Evolutionary conservation across 1,139 yeast species (phyloP), one percentile per base, ranked within the genome.

Genomic region (Saccharomycopsis crataegensis): DNA sequence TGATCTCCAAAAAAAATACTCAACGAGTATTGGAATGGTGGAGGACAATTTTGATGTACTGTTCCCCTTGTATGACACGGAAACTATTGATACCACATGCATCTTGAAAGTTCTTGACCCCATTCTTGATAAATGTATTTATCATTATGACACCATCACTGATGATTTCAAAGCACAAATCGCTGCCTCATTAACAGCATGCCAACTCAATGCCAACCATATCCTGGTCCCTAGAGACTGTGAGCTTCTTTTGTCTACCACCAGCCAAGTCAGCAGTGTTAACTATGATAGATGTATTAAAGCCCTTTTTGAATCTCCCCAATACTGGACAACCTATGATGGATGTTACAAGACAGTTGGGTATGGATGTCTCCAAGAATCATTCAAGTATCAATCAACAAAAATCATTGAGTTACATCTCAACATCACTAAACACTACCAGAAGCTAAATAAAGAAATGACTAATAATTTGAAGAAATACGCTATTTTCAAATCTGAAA

Each of bases 291-390:
- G 9, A 8, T 56, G 58, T 34, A 37, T 54, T 3, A 32, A 38
- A 28, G 16, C 47, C 31, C 45, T 56, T 3, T 56, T 51, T 42
- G 28, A 46, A 41, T 22, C 44, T 5, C 55, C 59, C 5, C 59
- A 56, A 31, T 51, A 38, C 12, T 56, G 59, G 59, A 56, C 57
- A 12, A 56, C 57, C 14, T 56, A 46, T 37, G 59, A 56, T 38
- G 34, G 45, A 1, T 46, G 53, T 47, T 56, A 51, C 51, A 56
- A 56, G 43, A 14, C 47, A 9, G 43, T 51, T 6, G 46, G 41
- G 28, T 50, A 42, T 36, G 55, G 54, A 11, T 56, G 59, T 34
- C 31, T 52, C 36, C 49, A 50, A 37, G 49, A 48, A 46, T 51
- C 56, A 2, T 34, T 43, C 12, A 37, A 49, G n/a, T 45, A 40